Evolutionary conservation across 306 rosid species (phyloP).

Genomic region (Sicyos baderoa): DNA sequence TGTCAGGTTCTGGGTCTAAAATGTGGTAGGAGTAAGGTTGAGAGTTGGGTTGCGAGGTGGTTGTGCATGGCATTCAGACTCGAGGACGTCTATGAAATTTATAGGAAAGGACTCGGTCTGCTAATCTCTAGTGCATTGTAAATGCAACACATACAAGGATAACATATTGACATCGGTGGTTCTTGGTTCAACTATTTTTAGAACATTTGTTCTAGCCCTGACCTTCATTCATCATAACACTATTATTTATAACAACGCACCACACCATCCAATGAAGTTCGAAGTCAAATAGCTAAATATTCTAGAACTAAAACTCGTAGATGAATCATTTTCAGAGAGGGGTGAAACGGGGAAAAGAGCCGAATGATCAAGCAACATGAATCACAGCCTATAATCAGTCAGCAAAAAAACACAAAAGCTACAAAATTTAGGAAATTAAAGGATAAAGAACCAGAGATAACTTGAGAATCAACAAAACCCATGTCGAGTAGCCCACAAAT

Average conservation of each 20-base stretch:
- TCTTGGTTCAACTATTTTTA: not conserved
- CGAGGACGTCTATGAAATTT: not conserved
- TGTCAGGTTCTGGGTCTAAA: too few species aligned
- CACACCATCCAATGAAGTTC: not conserved
- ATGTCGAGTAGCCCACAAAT: not conserved
- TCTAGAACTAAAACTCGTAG: not conserved
- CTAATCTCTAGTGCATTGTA: not conserved
- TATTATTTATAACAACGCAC: not conserved
- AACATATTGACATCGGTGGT: not conserved
- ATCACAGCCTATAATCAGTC: conserved; percentile 1
- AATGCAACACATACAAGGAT: not conserved
- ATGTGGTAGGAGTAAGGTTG: too few species aligned
- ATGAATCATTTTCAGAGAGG: not conserved
- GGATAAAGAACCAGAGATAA: not conserved
- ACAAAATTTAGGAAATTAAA: not conserved
- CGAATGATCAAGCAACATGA: not conserved
- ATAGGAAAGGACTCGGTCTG: conserved; percentile 10
- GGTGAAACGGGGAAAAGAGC: not conserved
- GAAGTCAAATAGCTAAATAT: not conserved
- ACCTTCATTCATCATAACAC: not conserved
- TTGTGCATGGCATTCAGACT: not conserved
- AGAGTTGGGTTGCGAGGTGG: not conserved
- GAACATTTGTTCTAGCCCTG: not conserved
- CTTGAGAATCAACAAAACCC: not conserved
- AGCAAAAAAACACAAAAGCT: not conserved